Conservation (phyloP, 805 yeast species). For the Ogataea nitratoaversa region DNA sequence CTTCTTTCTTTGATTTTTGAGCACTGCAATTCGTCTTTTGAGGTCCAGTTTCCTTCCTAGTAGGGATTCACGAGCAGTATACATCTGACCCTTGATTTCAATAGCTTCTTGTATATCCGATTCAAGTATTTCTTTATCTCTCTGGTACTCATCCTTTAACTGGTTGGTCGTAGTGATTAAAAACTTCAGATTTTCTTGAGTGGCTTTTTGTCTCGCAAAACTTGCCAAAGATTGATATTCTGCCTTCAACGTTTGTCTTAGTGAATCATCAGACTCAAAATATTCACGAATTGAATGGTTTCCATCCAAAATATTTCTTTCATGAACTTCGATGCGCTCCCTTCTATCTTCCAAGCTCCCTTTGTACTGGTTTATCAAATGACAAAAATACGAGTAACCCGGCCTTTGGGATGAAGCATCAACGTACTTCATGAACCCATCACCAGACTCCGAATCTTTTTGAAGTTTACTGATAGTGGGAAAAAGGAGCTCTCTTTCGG, state of each 20-base stretch:
- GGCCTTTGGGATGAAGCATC: constrained; percentile 27
- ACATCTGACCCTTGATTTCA: constrained; percentile 21
- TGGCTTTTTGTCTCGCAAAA: constrained; percentile 27
- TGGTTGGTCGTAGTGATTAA: constrained; percentile 21
- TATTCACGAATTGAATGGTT: constrained; percentile 31
- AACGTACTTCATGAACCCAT: constrained; percentile 25
- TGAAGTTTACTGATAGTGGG: constrained; percentile 1
- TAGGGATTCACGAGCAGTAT: constrained; percentile 21
- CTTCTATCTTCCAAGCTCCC: constrained; percentile 1
- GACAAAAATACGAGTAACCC: constrained; percentile 26
- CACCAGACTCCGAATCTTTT: constrained; percentile 10
- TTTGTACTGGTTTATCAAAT: constrained; percentile 24
- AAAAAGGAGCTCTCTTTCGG: constrained; percentile 23
- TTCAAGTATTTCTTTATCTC: constrained; percentile 17
- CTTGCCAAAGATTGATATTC: constrained; percentile 31
- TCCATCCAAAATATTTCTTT: constrained; percentile 25
- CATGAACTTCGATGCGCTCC: constrained; percentile 20
- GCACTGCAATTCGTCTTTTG: constrained; percentile 10
- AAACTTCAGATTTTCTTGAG: constrained; percentile 26
- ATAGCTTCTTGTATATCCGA: constrained; percentile 19
- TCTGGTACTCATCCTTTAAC: constrained; percentile 24
- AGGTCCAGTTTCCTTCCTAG: constrained; percentile 20
- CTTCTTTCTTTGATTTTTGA: constrained; percentile 9
- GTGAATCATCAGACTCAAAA: constrained; percentile 23
- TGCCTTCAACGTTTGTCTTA: constrained; percentile 23